Evolutionary conservation across 176 grass and related monocot species (phyloP).

Genomic region (Raddia distichophylla): DNA sequence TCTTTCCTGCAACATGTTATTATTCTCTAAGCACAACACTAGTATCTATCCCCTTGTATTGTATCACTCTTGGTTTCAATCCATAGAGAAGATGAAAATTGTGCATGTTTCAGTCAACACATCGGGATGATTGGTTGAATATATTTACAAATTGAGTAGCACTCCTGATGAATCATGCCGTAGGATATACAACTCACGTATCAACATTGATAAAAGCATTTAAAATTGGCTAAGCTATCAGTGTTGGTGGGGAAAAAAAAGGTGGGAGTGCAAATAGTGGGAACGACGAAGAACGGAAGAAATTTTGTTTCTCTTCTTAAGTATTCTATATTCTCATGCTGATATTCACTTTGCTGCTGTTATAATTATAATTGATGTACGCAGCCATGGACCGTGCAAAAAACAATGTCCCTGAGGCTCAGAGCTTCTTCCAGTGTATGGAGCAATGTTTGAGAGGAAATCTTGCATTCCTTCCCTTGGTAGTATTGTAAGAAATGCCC

Average conservation of each 20-base stretch:
- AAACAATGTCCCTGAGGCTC: neutral
- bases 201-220: too few relatives aligned
- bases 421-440: neutral
- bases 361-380: neutral
- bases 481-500: neutral
- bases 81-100: neutral
- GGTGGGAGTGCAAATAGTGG: neutral
- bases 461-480: neutral
- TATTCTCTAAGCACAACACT: neutral
- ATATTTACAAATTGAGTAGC: constrained; percentile 14
- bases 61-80: neutral
- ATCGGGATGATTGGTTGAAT: neutral
- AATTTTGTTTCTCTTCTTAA: neutral
- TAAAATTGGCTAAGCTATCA: neutral
- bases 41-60: neutral
- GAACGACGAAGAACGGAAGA: constrained; percentile 11
- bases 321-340: neutral
- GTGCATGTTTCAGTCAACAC: neutral
- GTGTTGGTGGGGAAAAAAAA: neutral
- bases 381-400: neutral
- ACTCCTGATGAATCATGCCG: neutral
- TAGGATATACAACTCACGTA: neutral
- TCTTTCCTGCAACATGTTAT: neutral
- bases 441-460: neutral
- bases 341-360: neutral